A percentile compares a stretch with the other conserved stretches of the same genome.
phyloP scores from a whole-genome alignment of 306 rosid genomes.

The Vigna trinervia region DNA sequence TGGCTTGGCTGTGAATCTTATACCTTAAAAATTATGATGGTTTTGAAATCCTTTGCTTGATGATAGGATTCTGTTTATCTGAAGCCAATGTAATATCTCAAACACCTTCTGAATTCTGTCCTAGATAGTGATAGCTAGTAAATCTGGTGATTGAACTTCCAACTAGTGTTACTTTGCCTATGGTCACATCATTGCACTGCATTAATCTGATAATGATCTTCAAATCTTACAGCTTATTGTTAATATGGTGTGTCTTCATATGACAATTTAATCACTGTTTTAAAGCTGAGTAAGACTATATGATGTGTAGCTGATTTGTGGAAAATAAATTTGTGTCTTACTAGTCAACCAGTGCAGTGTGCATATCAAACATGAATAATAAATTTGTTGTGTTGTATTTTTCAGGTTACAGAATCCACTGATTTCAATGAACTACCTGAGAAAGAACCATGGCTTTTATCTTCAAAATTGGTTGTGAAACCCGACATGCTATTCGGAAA shows the following conservation, averaged over 20 bases:
- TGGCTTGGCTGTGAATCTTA: constrained; percentile 14
- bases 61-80: background rate
- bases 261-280: constrained; percentile 36
- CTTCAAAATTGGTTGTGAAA: constrained; percentile 89
- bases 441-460: constrained; percentile 92
- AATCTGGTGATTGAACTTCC: constrained; percentile 25
- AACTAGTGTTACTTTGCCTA: constrained; percentile 2
- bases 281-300: background rate
- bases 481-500: constrained; percentile 99
- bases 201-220: constrained; percentile 20
- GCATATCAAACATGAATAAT: constrained; percentile 27
- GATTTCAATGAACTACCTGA: constrained; percentile 75
- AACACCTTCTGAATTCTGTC: constrained; percentile 3
- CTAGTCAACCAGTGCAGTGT: background rate
- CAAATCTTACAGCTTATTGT: background rate
- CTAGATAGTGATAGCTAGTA: constrained; percentile 5
- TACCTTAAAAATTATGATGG: background rate
- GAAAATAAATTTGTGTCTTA: background rate
- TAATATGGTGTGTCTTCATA: background rate
- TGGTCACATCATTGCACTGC: background rate
- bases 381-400: constrained; percentile 26
- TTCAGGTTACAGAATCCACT: constrained; percentile 74
- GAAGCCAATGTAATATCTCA: background rate
- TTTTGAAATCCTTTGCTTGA: constrained; percentile 20
- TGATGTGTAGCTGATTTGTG: constrained; percentile 26